These are phyloP conservation scores for Penicillium simplicissimum DNA, from an alignment of 495 filamentous ascomycete genomes.

Conservation along the genomic window DNA sequence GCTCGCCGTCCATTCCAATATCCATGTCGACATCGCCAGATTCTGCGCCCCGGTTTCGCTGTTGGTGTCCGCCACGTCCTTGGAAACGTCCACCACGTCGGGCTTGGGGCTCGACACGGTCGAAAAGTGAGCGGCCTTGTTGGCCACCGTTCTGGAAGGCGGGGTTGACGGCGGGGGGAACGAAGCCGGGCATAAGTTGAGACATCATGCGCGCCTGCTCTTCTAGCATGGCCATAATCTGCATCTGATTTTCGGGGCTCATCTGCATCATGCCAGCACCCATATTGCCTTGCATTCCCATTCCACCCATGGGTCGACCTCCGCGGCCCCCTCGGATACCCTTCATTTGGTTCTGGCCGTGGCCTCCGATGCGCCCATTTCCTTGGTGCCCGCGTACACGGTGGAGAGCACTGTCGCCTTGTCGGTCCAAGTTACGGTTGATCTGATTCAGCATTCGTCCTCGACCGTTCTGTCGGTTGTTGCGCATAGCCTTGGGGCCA, in stretches of 20 bases:
- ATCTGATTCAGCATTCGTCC: conserved; percentile 86
- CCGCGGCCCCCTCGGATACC: conserved; percentile 59
- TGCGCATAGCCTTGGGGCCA: conserved; percentile 93
- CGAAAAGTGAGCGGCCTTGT: conserved; percentile 71
- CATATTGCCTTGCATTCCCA: conserved; percentile 54
- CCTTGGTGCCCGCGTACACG: conserved; percentile 73
- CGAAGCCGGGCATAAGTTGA: conserved; percentile 56
- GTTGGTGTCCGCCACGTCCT: conserved; percentile 38
- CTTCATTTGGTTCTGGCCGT: conserved; percentile 69
- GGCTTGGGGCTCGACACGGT: conserved; percentile 63
- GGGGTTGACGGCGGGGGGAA: conserved; percentile 54
- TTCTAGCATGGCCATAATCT: conserved; percentile 80
- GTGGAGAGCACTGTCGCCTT: conserved; percentile 71
- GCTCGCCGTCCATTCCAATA: conserved; percentile 37
- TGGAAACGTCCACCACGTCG: conserved; percentile 35
- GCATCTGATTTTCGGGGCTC: conserved; percentile 70
- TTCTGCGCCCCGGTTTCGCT: conserved; percentile 28
- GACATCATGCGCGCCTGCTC: conserved; percentile 88
- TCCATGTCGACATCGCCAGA: conserved; percentile 46
- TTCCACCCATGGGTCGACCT: conserved; percentile 52
- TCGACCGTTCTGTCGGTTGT: conserved; percentile 55
- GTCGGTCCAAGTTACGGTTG: conserved; percentile 81
- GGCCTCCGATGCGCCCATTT: conserved; percentile 73
- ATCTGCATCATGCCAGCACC: conserved; percentile 51
- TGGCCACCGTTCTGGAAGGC: conserved; percentile 51